Evolutionary conservation across 352 stramenopile genomes (phyloP), one percentile per base, ranked within the genome.

Genomic region (Pilasporangium apinafurcum): DNA sequence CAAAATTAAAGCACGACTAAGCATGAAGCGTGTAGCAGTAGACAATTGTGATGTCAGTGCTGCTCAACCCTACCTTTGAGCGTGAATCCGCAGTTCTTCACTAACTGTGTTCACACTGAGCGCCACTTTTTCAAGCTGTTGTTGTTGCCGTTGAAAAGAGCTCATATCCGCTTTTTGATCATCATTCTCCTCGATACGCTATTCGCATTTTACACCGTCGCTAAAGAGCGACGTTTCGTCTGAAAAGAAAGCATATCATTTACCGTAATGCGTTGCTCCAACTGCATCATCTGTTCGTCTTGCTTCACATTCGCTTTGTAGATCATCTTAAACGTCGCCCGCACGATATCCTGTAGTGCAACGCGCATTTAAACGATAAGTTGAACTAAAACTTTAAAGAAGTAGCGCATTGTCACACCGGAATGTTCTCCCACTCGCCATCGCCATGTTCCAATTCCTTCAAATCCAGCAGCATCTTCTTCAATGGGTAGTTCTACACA

Each of bases 351-450:
- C 68, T 83, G n/a, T 34, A 14, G 3, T 6, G 27, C 30, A 21
- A 21, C 20, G 7, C 37, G 8, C 24, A 37, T 2, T 12, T 10
- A 24, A 17, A 30, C 16, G n/a, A n/a, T 14, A 20, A 17, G n/a
- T n/a, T n/a, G n/a, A n/a, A n/a, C n/a, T n/a, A n/a, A n/a, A n/a
- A n/a, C n/a, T n/a, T n/a, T n/a, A n/a, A 20, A 29, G 6, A 3
- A 44, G 16, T 20, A 16, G 36, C 22, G 17, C 18, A 30, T n/a
- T 2, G 3, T 20, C 25, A 8, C 33, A 80, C 72, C 61, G 83
- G 69, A 42, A 86, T 83, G 44, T 83, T 86, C 39, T 86, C 73
- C 73, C 69, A 86, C 20, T 48, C 37, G 52, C 73, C 73, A 48
- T 80, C 56, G 17, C 73, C 73, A 10, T 48, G 61, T 51, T 65